A percentile compares a stretch with the other conserved stretches of the same genome.
These are phyloP conservation scores for Dendryphion nanum DNA, from an alignment of 2,329 filamentous ascomycete genomes.

Conservation along the genomic window DNA sequence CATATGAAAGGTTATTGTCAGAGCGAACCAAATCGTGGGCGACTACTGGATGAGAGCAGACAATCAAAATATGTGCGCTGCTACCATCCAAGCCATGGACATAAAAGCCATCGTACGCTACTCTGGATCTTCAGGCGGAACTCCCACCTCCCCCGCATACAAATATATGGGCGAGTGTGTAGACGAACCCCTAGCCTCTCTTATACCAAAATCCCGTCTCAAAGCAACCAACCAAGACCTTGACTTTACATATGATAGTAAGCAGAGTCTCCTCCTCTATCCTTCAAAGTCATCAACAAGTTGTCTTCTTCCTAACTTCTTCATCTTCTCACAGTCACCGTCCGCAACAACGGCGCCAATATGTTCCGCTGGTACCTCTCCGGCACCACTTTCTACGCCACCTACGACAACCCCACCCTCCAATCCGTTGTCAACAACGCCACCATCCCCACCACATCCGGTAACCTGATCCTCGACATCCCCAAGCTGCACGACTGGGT, in stretches of 20 bases:
- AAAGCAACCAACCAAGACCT: conserved; percentile 19
- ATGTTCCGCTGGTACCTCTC: conserved; percentile 42
- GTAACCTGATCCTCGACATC: conserved; percentile 29
- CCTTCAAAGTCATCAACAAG: too few species aligned
- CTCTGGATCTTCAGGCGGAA: conserved; percentile 13
- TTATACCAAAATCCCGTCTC: conserved; percentile 32
- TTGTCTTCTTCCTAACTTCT: too few species aligned
- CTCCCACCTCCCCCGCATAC: conserved; percentile 30
- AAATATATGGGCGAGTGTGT: conserved; percentile 32
- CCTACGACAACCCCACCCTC: conserved; percentile 40
- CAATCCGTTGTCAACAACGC: conserved; percentile 33
- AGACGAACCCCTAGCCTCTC: conserved; percentile 31
- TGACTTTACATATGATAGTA: conserved; percentile 26
- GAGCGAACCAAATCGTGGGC: conserved; percentile 15
- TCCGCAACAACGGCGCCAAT: conserved; percentile 27
- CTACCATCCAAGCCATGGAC: conserved; percentile 24
- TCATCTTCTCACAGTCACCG: too few species aligned
- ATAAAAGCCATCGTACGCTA: conserved; percentile 37
- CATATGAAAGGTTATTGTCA: conserved; percentile 36
- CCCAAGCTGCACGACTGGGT: conserved; percentile 19
- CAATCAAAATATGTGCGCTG: conserved; percentile 36
- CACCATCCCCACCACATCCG: conserved; percentile 27
- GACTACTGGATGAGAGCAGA: conserved; percentile 29
- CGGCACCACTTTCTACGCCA: conserved; percentile 35
- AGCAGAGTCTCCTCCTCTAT: too few species aligned